These are phyloP conservation scores for Eucalyptus viminalis DNA, from an alignment of 345 rosid species.

Conservation along the genomic window DNA sequence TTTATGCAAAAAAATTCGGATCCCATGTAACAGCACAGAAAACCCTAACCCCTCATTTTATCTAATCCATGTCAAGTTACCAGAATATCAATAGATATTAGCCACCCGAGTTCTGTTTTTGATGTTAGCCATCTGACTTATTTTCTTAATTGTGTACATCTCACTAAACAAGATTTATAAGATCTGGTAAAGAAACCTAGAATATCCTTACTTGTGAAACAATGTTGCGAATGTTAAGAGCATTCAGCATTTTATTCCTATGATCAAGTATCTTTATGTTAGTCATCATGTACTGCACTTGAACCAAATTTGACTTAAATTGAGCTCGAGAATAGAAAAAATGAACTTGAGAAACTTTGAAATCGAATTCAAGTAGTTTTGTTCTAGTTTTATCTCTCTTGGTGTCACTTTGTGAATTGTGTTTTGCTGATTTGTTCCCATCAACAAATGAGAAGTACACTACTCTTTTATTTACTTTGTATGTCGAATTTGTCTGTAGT, in stretches of 20 bases:
- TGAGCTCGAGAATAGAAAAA: not conserved
- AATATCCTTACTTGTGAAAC: not conserved
- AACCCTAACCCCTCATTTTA: not conserved
- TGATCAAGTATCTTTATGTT: not conserved
- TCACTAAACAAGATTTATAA: not conserved
- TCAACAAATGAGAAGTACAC: not conserved
- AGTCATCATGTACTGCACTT: not conserved
- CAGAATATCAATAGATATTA: not conserved
- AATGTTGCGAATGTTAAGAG: not conserved
- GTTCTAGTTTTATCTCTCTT: not conserved
- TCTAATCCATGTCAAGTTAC: not conserved
- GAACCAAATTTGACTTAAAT: not conserved
- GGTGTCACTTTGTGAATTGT: not conserved
- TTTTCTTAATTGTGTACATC: not conserved
- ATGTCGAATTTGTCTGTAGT: not conserved
- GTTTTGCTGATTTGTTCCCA: not conserved
- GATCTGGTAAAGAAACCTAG: not conserved
- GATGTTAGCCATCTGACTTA: not conserved
- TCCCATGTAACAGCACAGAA: not conserved
- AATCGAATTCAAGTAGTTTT: not conserved
- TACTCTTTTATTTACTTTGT: not conserved
- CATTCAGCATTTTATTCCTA: not conserved
- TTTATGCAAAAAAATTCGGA: not conserved
- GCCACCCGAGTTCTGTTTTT: not conserved
- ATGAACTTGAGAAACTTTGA: not conserved